phyloP scores from a whole-genome alignment of 129 eudicot species.

The Centaurea solstitialis region DNA sequence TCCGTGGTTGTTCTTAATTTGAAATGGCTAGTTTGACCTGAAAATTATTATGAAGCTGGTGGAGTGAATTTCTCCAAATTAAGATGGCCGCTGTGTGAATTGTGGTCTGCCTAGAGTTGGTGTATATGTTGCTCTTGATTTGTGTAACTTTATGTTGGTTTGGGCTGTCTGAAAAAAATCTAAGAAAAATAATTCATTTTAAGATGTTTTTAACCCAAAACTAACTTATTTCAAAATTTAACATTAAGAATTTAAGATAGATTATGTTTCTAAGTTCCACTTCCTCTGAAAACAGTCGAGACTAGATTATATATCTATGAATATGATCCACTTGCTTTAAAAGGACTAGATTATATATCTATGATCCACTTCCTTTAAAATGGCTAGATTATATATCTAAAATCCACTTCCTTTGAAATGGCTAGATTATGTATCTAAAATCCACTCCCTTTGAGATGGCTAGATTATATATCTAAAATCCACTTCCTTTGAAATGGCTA shows the following conservation, averaged over 20 bases:
- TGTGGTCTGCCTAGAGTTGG: background rate
- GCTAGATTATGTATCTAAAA: background rate
- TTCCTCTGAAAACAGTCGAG: background rate
- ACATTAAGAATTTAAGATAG: background rate
- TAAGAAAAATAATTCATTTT: background rate
- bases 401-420: background rate
- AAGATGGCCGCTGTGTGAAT: background rate
- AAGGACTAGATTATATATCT: background rate
- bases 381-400: background rate
- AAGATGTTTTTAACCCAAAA: background rate
- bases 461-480: background rate
- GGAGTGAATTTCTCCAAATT: background rate
- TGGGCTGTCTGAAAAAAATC: background rate
- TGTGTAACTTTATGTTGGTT: background rate
- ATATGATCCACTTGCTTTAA: background rate
- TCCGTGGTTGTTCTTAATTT: background rate
- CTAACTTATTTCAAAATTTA: background rate
- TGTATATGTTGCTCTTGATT: background rate
- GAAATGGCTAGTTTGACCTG: slow-evolving; percentile 1
- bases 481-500: background rate
- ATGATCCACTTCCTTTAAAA: background rate
- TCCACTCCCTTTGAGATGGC: background rate
- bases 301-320: background rate
- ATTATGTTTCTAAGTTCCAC: background rate
- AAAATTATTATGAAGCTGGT: background rate